Base-by-base conservation (phyloP, 1,284 basidiomycete species). In the Pseudozyma tsukubaensis region DNA sequence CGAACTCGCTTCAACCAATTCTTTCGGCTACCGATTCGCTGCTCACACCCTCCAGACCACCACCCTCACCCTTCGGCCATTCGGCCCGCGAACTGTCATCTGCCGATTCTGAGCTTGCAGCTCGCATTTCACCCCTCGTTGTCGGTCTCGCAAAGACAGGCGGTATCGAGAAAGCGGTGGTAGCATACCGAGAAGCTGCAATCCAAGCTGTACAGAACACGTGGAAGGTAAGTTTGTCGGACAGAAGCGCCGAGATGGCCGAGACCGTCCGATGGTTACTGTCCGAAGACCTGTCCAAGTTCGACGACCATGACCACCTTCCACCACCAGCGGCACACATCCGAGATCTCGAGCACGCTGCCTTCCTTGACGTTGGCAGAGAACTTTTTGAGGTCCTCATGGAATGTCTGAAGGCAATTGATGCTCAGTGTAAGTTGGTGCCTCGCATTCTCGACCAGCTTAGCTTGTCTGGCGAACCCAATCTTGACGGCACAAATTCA, bases 151-250 rank as follows among this genome's bases (percentile, higher is more conserved):
- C 90, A 16, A 88, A 92, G 63, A 94, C 93, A 1, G 89, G 89
- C 34, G 91, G 91, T 6, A 84, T 93, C 40, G 91, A 91, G 40
- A 89, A 90, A 51, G 89, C 92, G 0, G 87, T 91, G 14, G 77
- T 88, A 1, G 89, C 90, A 13, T 98, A 94, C 92, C 87, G 92
- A 72, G 91, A 92, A 48, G 89, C 89, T 1, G 91, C 91, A 11
- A 86, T 94, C 61, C 86, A 86, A 11, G 90, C 92, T 61, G 87
- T 95, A 21, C 87, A 88, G 64, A 88, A 88, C 14, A 87, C 90
- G 6, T 64, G 75, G 61, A 52, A 42, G 7, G 44, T 59, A 0
- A 58, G 57, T 3, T 51, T 78, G 1, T 53, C 63, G 10, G 50
- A 47, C 16, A n/a, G 44, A 4, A 48, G 50, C 35, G 36, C 48